Evolutionary conservation across 2,329 filamentous ascomycete species (phyloP), one percentile per base, ranked within the genome.

Genomic region (Scedosporium boydii): DNA sequence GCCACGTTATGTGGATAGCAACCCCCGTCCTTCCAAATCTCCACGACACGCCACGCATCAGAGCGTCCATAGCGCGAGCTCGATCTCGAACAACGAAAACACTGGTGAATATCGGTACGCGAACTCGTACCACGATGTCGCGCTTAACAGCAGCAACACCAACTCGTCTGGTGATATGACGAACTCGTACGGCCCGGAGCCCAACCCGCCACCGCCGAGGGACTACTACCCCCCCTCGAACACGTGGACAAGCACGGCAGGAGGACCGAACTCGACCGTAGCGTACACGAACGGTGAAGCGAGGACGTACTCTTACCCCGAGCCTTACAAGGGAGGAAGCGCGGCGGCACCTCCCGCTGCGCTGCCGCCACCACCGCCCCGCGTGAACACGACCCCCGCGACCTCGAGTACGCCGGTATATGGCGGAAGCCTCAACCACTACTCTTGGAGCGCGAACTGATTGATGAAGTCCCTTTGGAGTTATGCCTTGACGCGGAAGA

Each of bases 21-120:
- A 80, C 66, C 76, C 80, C 5, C 77, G 83, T 23, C 81, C 83
- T 16, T 73, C 79, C 44, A 86, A 86, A 71, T 83, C 81, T 66
- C 81, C 83, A 0, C 78, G 83, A 2, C 80, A 84, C 64, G 75
- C 73, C 10, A 79, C 76, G 69, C 80, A 85, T 65, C 80, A 80
- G 59, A 83, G 82, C 1, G 75, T 84, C 41, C 80, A 82, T 63
- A 80, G 78, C 67, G 71, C 73, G 12, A 74, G 76, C 46, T 81
- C 82, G 23, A 73, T 82, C 38, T 73, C 76, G 42, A 78, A 77
- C 68, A 78, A 77, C 59, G 82, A 83, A 48, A 69, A 77, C 3
- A 73, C 81, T 0, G 75, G 78, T 23, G 83, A 86, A 68, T 86
- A 86, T 69, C 78, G 83, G 60, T 86, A 85, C 65, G 79, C 80